phyloP scores from a whole-genome alignment of 805 yeast species.

The Kluyveromyces starmeri region DNA sequence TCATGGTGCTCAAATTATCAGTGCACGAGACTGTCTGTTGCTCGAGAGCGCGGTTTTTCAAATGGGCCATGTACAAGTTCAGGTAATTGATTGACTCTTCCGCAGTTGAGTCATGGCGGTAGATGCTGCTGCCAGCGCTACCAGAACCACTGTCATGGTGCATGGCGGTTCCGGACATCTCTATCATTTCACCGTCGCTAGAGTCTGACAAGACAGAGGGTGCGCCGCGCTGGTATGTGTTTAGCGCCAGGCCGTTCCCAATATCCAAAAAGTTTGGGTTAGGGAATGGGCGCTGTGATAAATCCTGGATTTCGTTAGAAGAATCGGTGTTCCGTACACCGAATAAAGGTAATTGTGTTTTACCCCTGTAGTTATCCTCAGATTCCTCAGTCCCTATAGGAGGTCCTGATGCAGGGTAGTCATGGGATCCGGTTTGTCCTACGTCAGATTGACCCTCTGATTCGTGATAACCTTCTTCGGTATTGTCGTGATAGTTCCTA shows the following conservation, averaged over 20 bases:
- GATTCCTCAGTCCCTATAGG: not conserved
- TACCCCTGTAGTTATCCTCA: not conserved
- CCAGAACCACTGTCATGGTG: too few species aligned
- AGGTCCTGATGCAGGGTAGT: not conserved
- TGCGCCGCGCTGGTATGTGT: constrained; percentile 29
- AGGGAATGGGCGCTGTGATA: not conserved
- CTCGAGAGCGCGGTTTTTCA: too few species aligned
- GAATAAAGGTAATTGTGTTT: not conserved
- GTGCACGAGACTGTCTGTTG: too few species aligned
- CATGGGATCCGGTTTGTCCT: not conserved
- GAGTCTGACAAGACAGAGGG: constrained; percentile 32
- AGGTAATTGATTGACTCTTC: too few species aligned
- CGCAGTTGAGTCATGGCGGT: too few species aligned
- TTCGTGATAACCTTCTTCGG: not conserved
- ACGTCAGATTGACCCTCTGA: not conserved
- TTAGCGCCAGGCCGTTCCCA: constrained; percentile 30
- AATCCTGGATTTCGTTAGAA: not conserved
- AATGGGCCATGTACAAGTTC: too few species aligned
- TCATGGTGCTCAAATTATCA: too few species aligned
- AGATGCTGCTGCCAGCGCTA: too few species aligned
- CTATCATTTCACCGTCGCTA: constrained; percentile 22
- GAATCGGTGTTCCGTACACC: constrained; percentile 5
- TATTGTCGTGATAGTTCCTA: not conserved
- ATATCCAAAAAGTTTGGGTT: constrained; percentile 21
- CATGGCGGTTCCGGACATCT: too few species aligned